Conservation (phyloP, 805 yeast genomes). For the Scheffersomyces amazonensis region DNA sequence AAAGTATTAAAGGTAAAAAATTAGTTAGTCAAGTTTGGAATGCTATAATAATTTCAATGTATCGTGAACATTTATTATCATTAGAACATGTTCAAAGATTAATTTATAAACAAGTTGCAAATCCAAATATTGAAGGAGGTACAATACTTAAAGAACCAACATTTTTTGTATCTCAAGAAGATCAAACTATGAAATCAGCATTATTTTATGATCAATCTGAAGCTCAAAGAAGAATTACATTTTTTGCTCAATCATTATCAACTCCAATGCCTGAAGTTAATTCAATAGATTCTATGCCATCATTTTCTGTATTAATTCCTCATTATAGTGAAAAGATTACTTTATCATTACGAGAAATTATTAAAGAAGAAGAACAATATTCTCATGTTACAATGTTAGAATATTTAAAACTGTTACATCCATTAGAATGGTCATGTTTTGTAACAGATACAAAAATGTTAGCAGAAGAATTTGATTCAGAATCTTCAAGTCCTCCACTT, state of each 20-base stretch:
- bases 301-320: slow-evolving; percentile 87
- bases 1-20: slow-evolving; percentile 45
- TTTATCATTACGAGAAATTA: slow-evolving; percentile 90
- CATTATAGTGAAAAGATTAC: slow-evolving; percentile 95
- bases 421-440: slow-evolving; percentile 97
- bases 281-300: slow-evolving; percentile 68
- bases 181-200: slow-evolving; percentile 58
- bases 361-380: slow-evolving; percentile 95
- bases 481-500: slow-evolving; percentile 12
- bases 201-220: slow-evolving; percentile 64
- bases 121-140: slow-evolving; percentile 34
- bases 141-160: slow-evolving; percentile 62
- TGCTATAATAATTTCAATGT: slow-evolving; percentile 78
- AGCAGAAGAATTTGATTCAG: slow-evolving; percentile 83
- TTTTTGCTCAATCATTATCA: slow-evolving; percentile 85
- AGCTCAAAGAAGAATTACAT: slow-evolving; percentile 79
- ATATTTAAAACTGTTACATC: slow-evolving; percentile 91
- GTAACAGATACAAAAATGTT: slow-evolving; percentile 93
- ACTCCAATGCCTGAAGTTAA: slow-evolving; percentile 79
- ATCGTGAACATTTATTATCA: slow-evolving; percentile 73
- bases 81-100: slow-evolving; percentile 69
- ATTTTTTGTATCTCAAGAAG: slow-evolving; percentile 82
- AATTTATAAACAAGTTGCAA: slow-evolving; percentile 50
- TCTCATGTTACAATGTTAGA: slow-evolving; percentile 92
- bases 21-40: slow-evolving; percentile 78